Percentiles rank a stretch among this genome's conserved stretches.
phyloP scores from a whole-genome alignment of 2,329 filamentous ascomycete genomes.

The Colletotrichum theobromicola region DNA sequence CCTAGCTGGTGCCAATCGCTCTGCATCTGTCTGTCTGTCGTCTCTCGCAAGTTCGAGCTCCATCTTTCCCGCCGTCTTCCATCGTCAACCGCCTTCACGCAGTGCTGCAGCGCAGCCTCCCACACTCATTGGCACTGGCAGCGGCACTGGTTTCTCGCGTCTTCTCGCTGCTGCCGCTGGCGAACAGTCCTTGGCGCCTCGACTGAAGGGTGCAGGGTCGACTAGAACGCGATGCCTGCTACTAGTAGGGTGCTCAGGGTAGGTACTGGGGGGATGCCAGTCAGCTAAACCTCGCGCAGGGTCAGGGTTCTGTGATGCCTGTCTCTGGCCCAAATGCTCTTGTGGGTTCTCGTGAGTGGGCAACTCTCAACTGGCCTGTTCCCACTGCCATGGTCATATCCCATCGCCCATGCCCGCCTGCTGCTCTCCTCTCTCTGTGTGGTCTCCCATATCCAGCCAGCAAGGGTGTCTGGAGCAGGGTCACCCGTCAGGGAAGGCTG shows the following conservation, averaged over 20 bases:
- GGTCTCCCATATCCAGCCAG: background rate
- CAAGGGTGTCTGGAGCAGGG: constrained; percentile 7
- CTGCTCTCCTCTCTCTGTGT: background rate
- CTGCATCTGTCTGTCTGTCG: background rate
- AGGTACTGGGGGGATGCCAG: constrained; percentile 5
- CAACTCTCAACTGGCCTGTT: background rate
- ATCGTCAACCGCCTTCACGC: background rate
- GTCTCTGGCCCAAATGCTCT: background rate
- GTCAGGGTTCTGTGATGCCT: background rate
- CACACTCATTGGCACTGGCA: background rate
- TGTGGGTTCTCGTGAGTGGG: background rate
- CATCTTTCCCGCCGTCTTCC: background rate
- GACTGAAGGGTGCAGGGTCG: background rate
- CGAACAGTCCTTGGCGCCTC: constrained; percentile 6
- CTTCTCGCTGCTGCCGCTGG: constrained; percentile 11
- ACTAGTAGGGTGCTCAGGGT: background rate
- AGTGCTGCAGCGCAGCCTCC: background rate
- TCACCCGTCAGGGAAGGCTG: constrained; percentile 19
- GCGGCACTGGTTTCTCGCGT: background rate
- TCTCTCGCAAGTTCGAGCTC: background rate
- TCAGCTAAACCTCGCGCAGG: background rate
- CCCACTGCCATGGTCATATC: background rate
- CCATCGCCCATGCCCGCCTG: background rate
- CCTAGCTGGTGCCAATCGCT: constrained; percentile 1
- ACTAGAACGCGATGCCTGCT: background rate